A percentile compares a stretch with the other conserved stretches of the same genome.
Conservation (phyloP, 306 rosid genomes). For the Gillenia trifoliata region DNA sequence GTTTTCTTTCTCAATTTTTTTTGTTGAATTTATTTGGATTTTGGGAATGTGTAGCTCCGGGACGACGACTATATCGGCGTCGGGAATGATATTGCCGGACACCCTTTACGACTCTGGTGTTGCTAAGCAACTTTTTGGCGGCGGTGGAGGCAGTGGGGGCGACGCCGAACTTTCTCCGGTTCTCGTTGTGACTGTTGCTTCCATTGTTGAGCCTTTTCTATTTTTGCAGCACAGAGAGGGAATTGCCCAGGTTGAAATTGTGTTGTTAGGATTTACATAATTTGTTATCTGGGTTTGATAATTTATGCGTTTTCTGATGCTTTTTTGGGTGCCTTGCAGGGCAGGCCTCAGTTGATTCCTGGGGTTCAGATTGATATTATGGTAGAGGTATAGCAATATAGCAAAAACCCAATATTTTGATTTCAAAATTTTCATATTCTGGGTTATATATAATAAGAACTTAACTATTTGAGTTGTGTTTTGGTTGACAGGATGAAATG, state of each 20-base stretch:
- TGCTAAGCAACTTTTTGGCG: slow-evolving; percentile 36
- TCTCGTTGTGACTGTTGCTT: slow-evolving; percentile 73
- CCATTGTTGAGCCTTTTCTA: slow-evolving; percentile 86
- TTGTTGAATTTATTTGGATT: background rate
- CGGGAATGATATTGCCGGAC: slow-evolving; percentile 75
- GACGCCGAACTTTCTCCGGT: slow-evolving; percentile 37
- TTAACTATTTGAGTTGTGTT: background rate
- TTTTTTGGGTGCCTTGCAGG: slow-evolving; percentile 47
- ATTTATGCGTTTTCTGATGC: slow-evolving; percentile 6
- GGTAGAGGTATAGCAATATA: slow-evolving; percentile 47
- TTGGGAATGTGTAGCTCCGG: slow-evolving; percentile 62
- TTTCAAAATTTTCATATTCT: background rate
- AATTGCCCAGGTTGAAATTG: slow-evolving; percentile 48
- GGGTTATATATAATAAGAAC: slow-evolving; percentile 4
- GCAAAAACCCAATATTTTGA: background rate
- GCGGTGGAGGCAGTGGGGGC: slow-evolving; percentile 22
- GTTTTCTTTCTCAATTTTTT: background rate
- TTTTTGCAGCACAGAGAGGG: slow-evolving; percentile 51
- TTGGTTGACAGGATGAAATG: slow-evolving; percentile 23
- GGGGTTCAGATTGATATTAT: slow-evolving; percentile 73
- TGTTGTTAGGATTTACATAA: background rate
- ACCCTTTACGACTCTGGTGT: slow-evolving; percentile 51
- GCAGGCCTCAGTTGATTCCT: slow-evolving; percentile 68
- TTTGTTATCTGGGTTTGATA: slow-evolving; percentile 12
- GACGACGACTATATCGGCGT: slow-evolving; percentile 85